Evolutionary conservation across 352 stramenopile genomes (phyloP).

Genomic region (Pythium oligandrum): DNA sequence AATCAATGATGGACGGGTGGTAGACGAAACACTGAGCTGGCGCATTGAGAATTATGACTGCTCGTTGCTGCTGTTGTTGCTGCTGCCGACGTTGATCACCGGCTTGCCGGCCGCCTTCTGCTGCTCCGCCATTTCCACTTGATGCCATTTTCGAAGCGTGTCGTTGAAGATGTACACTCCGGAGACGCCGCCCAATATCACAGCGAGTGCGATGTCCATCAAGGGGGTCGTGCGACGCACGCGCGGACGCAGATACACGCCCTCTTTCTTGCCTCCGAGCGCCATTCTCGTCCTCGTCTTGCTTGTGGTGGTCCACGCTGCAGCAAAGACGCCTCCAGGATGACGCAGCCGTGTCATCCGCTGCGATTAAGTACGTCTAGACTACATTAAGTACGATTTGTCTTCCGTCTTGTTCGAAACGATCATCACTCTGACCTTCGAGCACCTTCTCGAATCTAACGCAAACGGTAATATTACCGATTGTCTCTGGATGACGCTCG

Average conservation of each 20-base stretch:
- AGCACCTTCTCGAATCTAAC: slow-evolving; percentile 6
- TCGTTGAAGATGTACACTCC: slow-evolving; percentile 79
- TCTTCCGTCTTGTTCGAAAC: neutral
- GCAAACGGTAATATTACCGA: slow-evolving; percentile 1
- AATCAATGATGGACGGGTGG: too few species aligned
- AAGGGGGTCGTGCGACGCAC: slow-evolving; percentile 47
- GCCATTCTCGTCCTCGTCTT: slow-evolving; percentile 17
- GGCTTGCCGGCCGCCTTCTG: slow-evolving; percentile 10
- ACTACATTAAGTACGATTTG: slow-evolving; percentile 1
- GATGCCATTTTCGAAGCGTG: slow-evolving; percentile 47
- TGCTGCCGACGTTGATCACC: slow-evolving; percentile 5
- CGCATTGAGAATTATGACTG: too few species aligned
- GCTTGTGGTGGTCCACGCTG: neutral
- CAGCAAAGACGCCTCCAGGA: neutral
- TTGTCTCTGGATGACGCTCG: neutral
- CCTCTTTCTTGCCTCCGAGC: slow-evolving; percentile 46
- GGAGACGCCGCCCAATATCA: slow-evolving; percentile 46
- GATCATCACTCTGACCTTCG: neutral
- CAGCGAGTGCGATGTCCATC: slow-evolving; percentile 52
- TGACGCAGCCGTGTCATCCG: slow-evolving; percentile 3
- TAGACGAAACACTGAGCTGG: too few species aligned
- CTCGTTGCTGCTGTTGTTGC: neutral
- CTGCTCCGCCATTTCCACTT: slow-evolving; percentile 21
- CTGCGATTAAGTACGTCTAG: neutral
- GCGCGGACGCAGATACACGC: slow-evolving; percentile 41